Percentiles rank a stretch among this genome's conserved stretches.
Evolutionary conservation across 768 basidiomycete genomes (phyloP).

Genomic region (Hypholoma sublateritium): DNA sequence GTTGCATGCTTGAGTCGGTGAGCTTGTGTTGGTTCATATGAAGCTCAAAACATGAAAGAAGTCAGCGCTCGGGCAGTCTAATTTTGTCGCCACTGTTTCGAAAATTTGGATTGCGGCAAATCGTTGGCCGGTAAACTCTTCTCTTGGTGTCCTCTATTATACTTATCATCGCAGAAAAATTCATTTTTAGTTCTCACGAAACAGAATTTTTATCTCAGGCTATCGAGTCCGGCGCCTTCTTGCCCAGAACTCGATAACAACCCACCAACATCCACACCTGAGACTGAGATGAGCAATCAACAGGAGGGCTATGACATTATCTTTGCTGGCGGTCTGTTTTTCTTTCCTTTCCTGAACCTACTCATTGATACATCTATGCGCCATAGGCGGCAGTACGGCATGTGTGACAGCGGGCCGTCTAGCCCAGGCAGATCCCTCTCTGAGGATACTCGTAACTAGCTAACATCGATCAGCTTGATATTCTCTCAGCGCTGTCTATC

Average conservation of each 20-base stretch:
- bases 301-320: background rate
- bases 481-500: background rate
- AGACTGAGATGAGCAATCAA: background rate
- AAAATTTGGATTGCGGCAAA: too few relatives aligned
- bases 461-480: background rate
- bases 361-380: background rate
- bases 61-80: too few relatives aligned
- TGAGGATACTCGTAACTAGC: conserved; percentile 51
- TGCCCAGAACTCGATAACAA: too few relatives aligned
- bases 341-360: background rate
- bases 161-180: too few relatives aligned
- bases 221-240: too few relatives aligned
- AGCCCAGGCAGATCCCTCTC: conserved; percentile 45
- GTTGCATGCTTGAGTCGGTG: too few relatives aligned
- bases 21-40: too few relatives aligned
- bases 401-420: conserved; percentile 59
- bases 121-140: too few relatives aligned
- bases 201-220: background rate
- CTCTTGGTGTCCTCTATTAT: too few relatives aligned
- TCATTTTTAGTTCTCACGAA: background rate
- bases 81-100: too few relatives aligned
- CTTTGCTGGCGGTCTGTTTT: conserved; percentile 3
- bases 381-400: conserved; percentile 48
- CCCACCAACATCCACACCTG: background rate
- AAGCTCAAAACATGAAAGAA: too few relatives aligned